Percentiles rank a stretch among this genome's conserved stretches.
phyloP scores from a whole-genome alignment of 306 rosid genomes.

The Boehmeria nivea region DNA sequence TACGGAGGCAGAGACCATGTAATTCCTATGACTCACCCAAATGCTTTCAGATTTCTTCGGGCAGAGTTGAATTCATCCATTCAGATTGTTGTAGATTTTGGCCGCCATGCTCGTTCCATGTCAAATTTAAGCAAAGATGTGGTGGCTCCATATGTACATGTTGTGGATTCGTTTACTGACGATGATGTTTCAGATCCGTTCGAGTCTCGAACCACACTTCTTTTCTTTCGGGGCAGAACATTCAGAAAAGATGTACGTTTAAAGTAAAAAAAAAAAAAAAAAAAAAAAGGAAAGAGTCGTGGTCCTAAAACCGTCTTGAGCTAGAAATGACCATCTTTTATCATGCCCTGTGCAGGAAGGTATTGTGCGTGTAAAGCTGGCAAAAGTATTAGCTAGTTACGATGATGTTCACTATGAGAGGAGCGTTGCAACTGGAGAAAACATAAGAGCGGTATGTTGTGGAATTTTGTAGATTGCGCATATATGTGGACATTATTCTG shows the following conservation, averaged over 20 bases:
- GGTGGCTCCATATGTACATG: conserved; percentile 87
- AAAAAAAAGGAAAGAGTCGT: not conserved
- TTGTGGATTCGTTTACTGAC: conserved; percentile 70
- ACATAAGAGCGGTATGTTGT: conserved; percentile 69
- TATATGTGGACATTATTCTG: not conserved
- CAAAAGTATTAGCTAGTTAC: conserved; percentile 59
- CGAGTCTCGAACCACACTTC: conserved; percentile 64
- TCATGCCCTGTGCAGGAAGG: conserved; percentile 67
- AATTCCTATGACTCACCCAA: conserved; percentile 93
- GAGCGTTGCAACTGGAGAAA: conserved; percentile 77
- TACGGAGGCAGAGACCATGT: conserved; percentile 85
- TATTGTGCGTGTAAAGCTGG: conserved; percentile 76
- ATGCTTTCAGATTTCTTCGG: conserved; percentile 91
- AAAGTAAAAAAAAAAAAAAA: not conserved
- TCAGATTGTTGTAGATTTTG: conserved; percentile 95
- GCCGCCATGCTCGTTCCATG: conserved; percentile 69
- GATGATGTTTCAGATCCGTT: conserved; percentile 73
- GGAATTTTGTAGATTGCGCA: not conserved
- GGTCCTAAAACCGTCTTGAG: conserved; percentile 8
- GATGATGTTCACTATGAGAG: conserved; percentile 83
- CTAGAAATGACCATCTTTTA: conserved; percentile 12
- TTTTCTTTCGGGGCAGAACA: conserved; percentile 87
- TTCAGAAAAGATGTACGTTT: conserved; percentile 78
- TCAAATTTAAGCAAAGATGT: conserved; percentile 87
- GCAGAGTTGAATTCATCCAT: conserved; percentile 64